These are phyloP conservation scores for Nelumbo lutea DNA, from an alignment of 164 flowering plant genomes.

Conservation along the genomic window DNA sequence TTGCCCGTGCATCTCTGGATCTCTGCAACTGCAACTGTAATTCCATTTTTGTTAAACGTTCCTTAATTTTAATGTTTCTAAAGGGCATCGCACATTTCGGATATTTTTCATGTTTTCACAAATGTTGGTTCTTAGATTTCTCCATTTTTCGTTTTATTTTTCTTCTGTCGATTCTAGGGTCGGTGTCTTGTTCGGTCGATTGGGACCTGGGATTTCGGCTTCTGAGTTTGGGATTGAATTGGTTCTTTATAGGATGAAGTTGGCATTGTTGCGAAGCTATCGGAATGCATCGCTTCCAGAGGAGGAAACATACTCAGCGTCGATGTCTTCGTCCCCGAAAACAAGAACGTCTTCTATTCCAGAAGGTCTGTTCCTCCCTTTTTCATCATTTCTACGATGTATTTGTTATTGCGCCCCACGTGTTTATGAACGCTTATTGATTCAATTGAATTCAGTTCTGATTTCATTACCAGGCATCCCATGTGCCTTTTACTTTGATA, in stretches of 20 bases:
- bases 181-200: not conserved
- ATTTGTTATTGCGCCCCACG: not conserved
- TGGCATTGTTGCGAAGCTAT: slow-evolving; percentile 87
- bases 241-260: slow-evolving; percentile 51
- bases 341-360: slow-evolving; percentile 74
- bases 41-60: not conserved
- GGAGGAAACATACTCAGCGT: slow-evolving; percentile 87
- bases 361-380: slow-evolving; percentile 48
- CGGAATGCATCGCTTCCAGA: slow-evolving; percentile 82
- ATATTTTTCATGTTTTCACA: not conserved
- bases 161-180: not conserved
- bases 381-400: not conserved
- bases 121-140: too few relatives aligned
- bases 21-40: not conserved
- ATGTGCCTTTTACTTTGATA: not conserved
- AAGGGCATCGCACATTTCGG: too few relatives aligned
- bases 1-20: not conserved
- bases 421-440: not conserved
- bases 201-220: not conserved
- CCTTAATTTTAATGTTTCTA: not conserved
- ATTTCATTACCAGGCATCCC: not conserved
- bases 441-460: not conserved
- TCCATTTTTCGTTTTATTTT: not conserved
- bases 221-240: slow-evolving; percentile 10
- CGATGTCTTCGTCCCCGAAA: slow-evolving; percentile 83